Conservation (phyloP, 2,329 filamentous ascomycete species). For the Talaromyces rugulosus region DNA sequence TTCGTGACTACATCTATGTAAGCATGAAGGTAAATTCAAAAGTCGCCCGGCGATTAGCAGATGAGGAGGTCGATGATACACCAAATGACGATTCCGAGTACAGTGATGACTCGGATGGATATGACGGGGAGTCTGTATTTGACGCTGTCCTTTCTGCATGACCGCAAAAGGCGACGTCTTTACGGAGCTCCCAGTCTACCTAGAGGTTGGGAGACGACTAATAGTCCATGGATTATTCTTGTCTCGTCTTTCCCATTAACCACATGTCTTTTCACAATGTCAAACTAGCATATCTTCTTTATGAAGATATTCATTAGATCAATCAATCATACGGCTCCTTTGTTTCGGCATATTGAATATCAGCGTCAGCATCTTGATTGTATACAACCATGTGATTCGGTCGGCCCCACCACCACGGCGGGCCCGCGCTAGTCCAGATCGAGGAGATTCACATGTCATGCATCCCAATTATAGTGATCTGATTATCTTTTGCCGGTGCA, state of each 20-base stretch:
- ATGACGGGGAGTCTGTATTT: constrained; percentile 10
- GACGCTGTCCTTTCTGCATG: constrained; percentile 2
- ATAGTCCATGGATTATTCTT: background rate
- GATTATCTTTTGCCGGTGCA: background rate
- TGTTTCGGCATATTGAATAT: too few species aligned
- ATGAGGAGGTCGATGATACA: constrained; percentile 14
- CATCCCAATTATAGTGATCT: background rate
- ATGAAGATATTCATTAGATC: background rate
- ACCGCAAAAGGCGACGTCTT: background rate
- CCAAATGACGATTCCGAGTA: constrained; percentile 25
- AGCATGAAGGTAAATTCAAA: constrained; percentile 31
- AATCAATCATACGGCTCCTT: background rate
- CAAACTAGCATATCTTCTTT: background rate
- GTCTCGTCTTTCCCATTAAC: background rate
- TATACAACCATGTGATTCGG: background rate
- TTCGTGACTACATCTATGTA: constrained; percentile 25
- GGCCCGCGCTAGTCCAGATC: background rate
- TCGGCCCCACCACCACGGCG: background rate
- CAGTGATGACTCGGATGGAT: constrained; percentile 24
- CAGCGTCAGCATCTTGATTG: too few species aligned
- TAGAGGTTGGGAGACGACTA: background rate
- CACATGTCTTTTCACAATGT: constrained; percentile 1
- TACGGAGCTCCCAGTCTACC: background rate
- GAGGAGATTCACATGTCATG: background rate
- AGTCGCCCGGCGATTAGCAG: constrained; percentile 23